phyloP scores from a whole-genome alignment of 2,329 filamentous ascomycete genomes.

The Teratosphaeria zuluensis region DNA sequence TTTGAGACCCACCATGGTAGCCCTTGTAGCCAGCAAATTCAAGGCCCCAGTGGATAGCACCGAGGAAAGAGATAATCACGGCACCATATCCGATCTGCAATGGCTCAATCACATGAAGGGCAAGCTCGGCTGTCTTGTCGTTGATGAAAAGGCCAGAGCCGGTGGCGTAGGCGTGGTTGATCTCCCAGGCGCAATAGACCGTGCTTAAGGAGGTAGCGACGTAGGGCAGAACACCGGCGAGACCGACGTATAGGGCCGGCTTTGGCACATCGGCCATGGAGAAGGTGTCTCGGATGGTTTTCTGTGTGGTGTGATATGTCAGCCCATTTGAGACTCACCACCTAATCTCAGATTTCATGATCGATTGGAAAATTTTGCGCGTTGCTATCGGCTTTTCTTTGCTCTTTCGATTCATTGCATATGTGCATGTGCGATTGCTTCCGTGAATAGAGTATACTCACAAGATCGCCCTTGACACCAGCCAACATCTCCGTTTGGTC shows the following conservation, averaged over 20 bases:
- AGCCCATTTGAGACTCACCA: not conserved
- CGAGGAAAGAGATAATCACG: constrained; percentile 86
- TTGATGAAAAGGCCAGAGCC: constrained; percentile 57
- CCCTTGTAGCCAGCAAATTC: constrained; percentile 66
- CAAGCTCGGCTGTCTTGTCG: constrained; percentile 59
- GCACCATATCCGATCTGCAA: constrained; percentile 87
- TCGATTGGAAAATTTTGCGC: too few species aligned
- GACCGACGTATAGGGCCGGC: constrained; percentile 40
- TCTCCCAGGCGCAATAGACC: constrained; percentile 70
- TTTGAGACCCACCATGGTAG: constrained; percentile 44
- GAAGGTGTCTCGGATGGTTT: constrained; percentile 41
- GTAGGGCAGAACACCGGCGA: constrained; percentile 52
- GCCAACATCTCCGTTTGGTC: constrained; percentile 37
- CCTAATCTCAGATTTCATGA: too few species aligned
- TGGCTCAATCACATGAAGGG: constrained; percentile 70
- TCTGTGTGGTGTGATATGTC: constrained; percentile 19
- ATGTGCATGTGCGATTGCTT: not conserved
- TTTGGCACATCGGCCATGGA: constrained; percentile 35
- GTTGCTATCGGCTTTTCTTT: too few species aligned
- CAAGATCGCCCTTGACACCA: constrained; percentile 32
- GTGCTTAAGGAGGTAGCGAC: constrained; percentile 75
- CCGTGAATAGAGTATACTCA: constrained; percentile 2
- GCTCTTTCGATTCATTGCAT: not conserved
- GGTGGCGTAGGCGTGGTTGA: constrained; percentile 56
- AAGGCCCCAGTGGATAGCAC: constrained; percentile 87